Evolutionary conservation across 208 protist species (phyloP).

Genomic region (Phytomonas sp.): DNA sequence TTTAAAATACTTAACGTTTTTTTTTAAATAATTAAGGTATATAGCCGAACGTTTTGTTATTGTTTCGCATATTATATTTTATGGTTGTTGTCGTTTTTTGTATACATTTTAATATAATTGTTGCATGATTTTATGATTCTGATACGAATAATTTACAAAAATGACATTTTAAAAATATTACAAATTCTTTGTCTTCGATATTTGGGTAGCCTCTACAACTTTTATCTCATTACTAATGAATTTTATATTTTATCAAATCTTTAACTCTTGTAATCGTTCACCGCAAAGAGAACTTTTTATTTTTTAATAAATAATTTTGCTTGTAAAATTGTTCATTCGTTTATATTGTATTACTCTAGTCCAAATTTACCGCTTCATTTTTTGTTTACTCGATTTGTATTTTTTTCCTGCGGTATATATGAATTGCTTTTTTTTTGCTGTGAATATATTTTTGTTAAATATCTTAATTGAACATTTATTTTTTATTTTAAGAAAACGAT

Average conservation of each 20-base stretch:
- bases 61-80: not conserved
- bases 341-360: slow-evolving; percentile 2
- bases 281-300: not conserved
- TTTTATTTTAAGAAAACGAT: not conserved
- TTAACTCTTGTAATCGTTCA: not conserved
- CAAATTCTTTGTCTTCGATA: not conserved
- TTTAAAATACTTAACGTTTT: not conserved
- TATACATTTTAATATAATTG: not conserved
- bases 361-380: not conserved
- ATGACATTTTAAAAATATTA: not conserved
- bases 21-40: not conserved
- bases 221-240: not conserved
- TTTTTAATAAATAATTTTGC: slow-evolving; percentile 1
- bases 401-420: not conserved
- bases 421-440: not conserved
- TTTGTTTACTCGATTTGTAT: slow-evolving; percentile 2
- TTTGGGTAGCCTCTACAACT: not conserved
- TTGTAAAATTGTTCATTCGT: not conserved
- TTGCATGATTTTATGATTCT: not conserved
- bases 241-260: not conserved
- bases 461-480: not conserved
- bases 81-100: not conserved
- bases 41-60: not conserved
- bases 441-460: slow-evolving; percentile 10
- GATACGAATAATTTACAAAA: not conserved